These are phyloP conservation scores for Vitellaria paradoxa DNA, from an alignment of 179 eudicot genomes.

Conservation along the genomic window DNA sequence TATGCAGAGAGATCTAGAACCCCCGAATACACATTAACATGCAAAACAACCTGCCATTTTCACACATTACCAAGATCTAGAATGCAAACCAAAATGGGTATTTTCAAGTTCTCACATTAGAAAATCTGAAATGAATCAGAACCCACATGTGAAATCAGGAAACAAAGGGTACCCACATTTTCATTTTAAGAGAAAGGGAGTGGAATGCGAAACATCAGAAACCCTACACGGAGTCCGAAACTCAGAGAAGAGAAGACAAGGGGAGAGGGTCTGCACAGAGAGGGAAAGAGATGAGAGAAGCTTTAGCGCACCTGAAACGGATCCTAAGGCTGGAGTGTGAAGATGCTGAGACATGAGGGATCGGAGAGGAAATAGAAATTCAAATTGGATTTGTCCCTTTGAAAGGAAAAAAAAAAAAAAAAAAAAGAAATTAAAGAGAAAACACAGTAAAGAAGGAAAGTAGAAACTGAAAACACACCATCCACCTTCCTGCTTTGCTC, in stretches of 20 bases:
- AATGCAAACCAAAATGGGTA: slow-evolving; percentile 27
- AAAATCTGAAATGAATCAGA: slow-evolving; percentile 11
- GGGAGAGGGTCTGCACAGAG: slow-evolving; percentile 2
- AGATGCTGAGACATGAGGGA: slow-evolving; percentile 14
- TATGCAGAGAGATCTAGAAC: slow-evolving; percentile 16
- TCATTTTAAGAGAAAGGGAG: slow-evolving; percentile 17
- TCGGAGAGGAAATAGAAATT: slow-evolving; percentile 7
- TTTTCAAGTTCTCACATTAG: background rate
- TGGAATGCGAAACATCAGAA: slow-evolving; percentile 27
- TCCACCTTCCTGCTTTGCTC: slow-evolving; percentile 26
- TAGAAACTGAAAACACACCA: slow-evolving; percentile 38
- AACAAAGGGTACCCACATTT: slow-evolving; percentile 39
- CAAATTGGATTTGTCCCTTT: background rate
- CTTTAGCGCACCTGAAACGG: slow-evolving; percentile 26
- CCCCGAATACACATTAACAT: background rate
- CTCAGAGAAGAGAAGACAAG: background rate
- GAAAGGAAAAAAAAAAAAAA: background rate
- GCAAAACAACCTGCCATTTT: slow-evolving; percentile 8
- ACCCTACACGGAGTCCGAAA: slow-evolving; percentile 21
- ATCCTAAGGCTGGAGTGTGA: slow-evolving; percentile 11
- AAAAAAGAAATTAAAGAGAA: background rate
- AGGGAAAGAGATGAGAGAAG: slow-evolving; percentile 14
- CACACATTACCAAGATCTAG: slow-evolving; percentile 27
- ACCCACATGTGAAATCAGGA: slow-evolving; percentile 27
- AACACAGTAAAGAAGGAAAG: slow-evolving; percentile 17